phyloP scores from a whole-genome alignment of 2,329 filamentous ascomycete genomes.

The Fusarium sp. region DNA sequence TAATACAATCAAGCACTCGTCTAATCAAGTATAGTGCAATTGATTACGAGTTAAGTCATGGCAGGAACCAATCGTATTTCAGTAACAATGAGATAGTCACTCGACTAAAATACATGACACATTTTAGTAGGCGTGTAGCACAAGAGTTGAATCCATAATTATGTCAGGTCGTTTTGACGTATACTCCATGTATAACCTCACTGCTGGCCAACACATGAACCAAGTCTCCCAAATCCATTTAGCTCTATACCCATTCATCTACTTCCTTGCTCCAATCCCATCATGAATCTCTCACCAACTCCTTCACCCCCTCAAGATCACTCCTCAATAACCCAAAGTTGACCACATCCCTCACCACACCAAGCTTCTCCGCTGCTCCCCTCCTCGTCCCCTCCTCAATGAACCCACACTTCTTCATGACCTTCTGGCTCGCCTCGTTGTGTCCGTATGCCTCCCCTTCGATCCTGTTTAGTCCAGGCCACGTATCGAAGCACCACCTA shows the following conservation, averaged over 20 bases:
- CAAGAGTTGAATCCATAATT: background rate
- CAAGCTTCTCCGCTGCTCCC: constrained; percentile 56
- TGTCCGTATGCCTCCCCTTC: constrained; percentile 52
- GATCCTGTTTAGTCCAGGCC: constrained; percentile 55
- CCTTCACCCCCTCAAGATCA: constrained; percentile 41
- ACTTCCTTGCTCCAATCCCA: background rate
- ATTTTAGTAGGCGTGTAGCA: background rate
- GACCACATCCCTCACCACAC: constrained; percentile 51
- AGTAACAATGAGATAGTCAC: background rate
- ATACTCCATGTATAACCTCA: background rate
- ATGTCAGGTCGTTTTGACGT: background rate
- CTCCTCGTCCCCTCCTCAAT: constrained; percentile 57
- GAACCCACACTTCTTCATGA: constrained; percentile 59
- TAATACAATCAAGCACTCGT: background rate
- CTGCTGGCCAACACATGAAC: background rate
- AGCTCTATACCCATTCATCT: background rate
- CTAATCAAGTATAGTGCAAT: background rate
- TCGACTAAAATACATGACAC: background rate
- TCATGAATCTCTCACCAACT: background rate
- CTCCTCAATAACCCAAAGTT: constrained; percentile 54
- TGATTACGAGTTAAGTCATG: background rate
- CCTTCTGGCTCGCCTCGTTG: constrained; percentile 56
- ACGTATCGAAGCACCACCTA: constrained; percentile 58
- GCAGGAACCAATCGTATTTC: background rate
- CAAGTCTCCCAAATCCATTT: background rate